phyloP scores from a whole-genome alignment of 768 basidiomycete species.

The Mycena epipterygia region DNA sequence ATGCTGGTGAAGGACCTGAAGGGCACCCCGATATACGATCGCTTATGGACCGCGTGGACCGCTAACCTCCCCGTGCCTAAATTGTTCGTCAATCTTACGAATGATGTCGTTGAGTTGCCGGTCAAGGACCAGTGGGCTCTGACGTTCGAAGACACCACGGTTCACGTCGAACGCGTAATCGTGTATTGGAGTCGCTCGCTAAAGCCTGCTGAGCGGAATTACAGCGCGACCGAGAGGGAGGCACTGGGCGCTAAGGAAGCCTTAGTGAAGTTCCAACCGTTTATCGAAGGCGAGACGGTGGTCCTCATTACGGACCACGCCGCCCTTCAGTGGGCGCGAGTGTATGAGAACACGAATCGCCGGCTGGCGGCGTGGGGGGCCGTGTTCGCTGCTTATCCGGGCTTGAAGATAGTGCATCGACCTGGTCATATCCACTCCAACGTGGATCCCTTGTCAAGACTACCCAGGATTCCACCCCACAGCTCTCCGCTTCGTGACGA shows the following conservation, averaged over 20 bases:
- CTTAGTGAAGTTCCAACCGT: not conserved
- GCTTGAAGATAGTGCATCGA: constrained; percentile 43
- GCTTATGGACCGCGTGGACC: constrained; percentile 12
- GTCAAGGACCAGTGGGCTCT: constrained; percentile 4
- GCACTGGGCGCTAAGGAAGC: constrained; percentile 42
- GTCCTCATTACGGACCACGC: constrained; percentile 26
- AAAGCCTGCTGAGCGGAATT: constrained; percentile 2
- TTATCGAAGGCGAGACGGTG: constrained; percentile 1
- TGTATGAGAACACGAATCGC: constrained; percentile 31
- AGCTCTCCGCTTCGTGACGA: not conserved
- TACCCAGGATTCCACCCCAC: constrained; percentile 1
- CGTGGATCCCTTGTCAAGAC: constrained; percentile 21
- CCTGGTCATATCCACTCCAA: constrained; percentile 47
- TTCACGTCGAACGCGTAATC: constrained; percentile 42
- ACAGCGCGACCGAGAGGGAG: constrained; percentile 12
- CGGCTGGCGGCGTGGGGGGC: constrained; percentile 43
- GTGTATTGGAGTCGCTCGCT: constrained; percentile 42
- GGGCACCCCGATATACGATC: constrained; percentile 20
- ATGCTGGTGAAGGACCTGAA: constrained; percentile 21
- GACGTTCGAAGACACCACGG: constrained; percentile 33
- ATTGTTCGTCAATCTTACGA: constrained; percentile 25
- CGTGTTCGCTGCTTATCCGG: constrained; percentile 42
- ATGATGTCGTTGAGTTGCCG: constrained; percentile 10
- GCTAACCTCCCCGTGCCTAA: constrained; percentile 26
- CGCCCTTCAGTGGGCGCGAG: constrained; percentile 29